phyloP scores from a whole-genome alignment of 164 flowering plant species.

The Annona squamosa region DNA sequence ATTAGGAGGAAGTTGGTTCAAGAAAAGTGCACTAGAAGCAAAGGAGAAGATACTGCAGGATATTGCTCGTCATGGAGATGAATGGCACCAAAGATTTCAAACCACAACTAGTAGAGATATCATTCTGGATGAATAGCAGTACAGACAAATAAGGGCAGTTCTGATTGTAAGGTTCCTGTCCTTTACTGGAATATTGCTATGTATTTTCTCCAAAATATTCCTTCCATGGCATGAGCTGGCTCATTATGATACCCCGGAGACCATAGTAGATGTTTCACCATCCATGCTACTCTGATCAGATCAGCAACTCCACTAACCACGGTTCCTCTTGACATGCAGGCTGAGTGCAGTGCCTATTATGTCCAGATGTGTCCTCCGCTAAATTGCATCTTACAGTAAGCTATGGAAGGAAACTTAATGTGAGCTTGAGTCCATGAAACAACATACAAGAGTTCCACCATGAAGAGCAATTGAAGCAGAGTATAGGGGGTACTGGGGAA shows the following conservation, averaged over 20 bases:
- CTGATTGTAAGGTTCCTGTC: not conserved
- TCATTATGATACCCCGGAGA: not conserved
- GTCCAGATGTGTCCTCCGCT: not conserved
- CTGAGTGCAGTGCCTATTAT: too few relatives aligned
- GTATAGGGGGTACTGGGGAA: slow-evolving; percentile 96
- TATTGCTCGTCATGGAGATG: too few relatives aligned
- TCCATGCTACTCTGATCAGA: not conserved
- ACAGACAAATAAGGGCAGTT: too few relatives aligned
- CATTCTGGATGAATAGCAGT: too few relatives aligned
- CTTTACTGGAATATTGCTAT: not conserved
- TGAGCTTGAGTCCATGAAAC: not conserved
- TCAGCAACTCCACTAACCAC: not conserved
- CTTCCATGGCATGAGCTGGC: not conserved
- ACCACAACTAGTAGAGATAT: too few relatives aligned
- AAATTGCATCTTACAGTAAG: not conserved
- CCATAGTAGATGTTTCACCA: not conserved
- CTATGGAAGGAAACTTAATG: not conserved
- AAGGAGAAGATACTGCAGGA: too few relatives aligned
- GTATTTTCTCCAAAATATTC: not conserved
- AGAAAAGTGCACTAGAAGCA: too few relatives aligned
- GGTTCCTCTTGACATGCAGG: not conserved
- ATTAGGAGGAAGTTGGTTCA: too few relatives aligned
- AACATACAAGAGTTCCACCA: slow-evolving; percentile 90
- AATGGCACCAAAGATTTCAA: too few relatives aligned
- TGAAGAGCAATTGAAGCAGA: slow-evolving; percentile 98